A percentile compares a stretch with the other conserved stretches of the same genome.
Evolutionary conservation across 768 basidiomycete species (phyloP).

Genomic region (Epithele typhae): DNA sequence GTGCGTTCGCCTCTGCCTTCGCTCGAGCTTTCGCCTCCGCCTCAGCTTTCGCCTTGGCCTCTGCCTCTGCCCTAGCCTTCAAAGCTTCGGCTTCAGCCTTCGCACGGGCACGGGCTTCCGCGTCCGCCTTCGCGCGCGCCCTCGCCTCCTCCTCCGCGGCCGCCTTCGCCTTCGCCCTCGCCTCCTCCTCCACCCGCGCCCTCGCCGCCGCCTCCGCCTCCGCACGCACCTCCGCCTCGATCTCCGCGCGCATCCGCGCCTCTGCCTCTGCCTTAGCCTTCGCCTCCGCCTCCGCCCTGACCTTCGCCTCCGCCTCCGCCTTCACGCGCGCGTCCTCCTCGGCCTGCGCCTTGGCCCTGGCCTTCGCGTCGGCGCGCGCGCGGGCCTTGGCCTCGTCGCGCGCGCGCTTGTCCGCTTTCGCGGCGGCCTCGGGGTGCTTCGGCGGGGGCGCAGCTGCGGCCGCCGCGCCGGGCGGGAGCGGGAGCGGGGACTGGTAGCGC

Average conservation of each 20-base stretch:
- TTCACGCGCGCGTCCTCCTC: too few species aligned
- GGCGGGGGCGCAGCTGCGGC: slow-evolving; percentile 2
- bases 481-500: slow-evolving; percentile 52
- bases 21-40: neutral
- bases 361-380: neutral
- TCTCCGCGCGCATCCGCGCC: too few species aligned
- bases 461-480: slow-evolving; percentile 35
- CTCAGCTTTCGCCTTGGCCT: too few species aligned
- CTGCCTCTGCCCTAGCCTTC: too few species aligned
- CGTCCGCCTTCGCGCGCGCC: neutral
- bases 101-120: too few species aligned
- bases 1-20: neutral
- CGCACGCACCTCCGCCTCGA: too few species aligned
- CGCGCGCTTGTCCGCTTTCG: too few species aligned
- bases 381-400: neutral
- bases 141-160: neutral
- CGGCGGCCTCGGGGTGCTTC: neutral
- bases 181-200: neutral
- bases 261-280: too few species aligned
- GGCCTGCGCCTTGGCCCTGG: neutral
- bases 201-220: too few species aligned
- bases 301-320: too few species aligned
- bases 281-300: neutral
- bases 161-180: neutral
- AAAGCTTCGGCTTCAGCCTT: too few species aligned